Conservation (phyloP, 148 eudicot species). For the Chenopodium formosanum region DNA sequence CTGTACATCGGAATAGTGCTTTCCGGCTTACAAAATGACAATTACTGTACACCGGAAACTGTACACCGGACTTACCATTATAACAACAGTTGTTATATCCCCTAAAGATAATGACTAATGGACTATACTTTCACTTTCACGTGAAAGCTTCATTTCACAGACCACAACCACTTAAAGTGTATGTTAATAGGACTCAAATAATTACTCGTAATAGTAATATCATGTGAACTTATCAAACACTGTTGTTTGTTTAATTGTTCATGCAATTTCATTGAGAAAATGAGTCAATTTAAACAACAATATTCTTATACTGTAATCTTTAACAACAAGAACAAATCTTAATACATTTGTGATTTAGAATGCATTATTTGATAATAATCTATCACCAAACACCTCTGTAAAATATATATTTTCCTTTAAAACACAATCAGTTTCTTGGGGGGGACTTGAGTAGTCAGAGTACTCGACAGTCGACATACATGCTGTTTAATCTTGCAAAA, state of each 20-base stretch:
- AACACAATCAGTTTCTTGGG: not conserved
- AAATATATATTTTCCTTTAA: not conserved
- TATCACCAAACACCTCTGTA: not conserved
- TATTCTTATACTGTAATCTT: not conserved
- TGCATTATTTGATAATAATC: no score
- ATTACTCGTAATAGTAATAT: not conserved
- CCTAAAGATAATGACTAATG: not conserved
- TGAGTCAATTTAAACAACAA: not conserved
- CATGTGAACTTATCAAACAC: not conserved
- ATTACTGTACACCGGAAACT: no score
- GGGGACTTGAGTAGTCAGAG: not conserved
- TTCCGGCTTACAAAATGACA: no score
- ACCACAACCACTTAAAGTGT: not conserved
- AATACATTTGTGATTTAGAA: no score
- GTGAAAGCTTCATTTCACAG: not conserved
- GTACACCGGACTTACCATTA: no score
- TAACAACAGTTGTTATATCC: no score
- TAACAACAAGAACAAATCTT: not conserved
- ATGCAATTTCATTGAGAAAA: not conserved
- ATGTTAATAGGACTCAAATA: not conserved
- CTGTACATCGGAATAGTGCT: no score
- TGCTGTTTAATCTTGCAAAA: not conserved
- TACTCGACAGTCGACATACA: not conserved
- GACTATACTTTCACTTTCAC: not conserved
- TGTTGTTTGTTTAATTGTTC: not conserved